phyloP scores from a whole-genome alignment of 106 monocot genomes.

The Allium fistulosum region DNA sequence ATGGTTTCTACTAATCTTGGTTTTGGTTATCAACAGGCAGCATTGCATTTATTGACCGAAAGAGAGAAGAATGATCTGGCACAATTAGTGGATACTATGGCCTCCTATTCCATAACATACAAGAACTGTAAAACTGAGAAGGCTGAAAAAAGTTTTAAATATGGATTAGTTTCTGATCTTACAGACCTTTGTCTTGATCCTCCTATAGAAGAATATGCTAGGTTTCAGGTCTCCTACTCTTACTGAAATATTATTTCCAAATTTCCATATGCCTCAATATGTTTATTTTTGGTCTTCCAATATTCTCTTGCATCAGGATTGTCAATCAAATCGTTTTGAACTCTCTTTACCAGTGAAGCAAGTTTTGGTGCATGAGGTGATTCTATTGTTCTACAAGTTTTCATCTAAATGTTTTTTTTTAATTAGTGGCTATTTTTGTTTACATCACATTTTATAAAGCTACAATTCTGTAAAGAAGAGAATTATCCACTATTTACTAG shows the following conservation, averaged over 20 bases:
- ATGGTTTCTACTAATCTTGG: too few relatives aligned
- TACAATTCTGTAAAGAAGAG: too few relatives aligned
- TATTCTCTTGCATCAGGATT: conserved; percentile 31
- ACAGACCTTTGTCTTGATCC: conserved; percentile 58
- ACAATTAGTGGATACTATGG: conserved; percentile 91
- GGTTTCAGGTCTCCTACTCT: conserved; percentile 64
- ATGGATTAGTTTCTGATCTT: conserved; percentile 37
- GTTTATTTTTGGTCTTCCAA: too few relatives aligned
- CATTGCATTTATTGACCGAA: conserved; percentile 78
- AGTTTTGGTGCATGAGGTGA: conserved; percentile 82
- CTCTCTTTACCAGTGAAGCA: conserved; percentile 76
- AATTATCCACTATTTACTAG: too few relatives aligned
- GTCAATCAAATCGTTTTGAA: conserved; percentile 42
- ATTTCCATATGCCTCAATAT: too few relatives aligned
- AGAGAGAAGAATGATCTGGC: conserved; percentile 68
- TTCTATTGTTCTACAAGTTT: too few relatives aligned
- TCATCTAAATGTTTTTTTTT: too few relatives aligned
- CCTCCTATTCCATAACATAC: conserved; percentile 74
- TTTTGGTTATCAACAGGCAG: conserved; percentile 35
- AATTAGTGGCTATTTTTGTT: too few relatives aligned
- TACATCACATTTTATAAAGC: too few relatives aligned
- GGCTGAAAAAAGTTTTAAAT: conserved; percentile 16
- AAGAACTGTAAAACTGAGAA: conserved; percentile 45
- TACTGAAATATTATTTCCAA: neutral
- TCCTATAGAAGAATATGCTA: conserved; percentile 48